Conservation (phyloP, 139 green algal genomes). For the Volvox reticuliferus region DNA sequence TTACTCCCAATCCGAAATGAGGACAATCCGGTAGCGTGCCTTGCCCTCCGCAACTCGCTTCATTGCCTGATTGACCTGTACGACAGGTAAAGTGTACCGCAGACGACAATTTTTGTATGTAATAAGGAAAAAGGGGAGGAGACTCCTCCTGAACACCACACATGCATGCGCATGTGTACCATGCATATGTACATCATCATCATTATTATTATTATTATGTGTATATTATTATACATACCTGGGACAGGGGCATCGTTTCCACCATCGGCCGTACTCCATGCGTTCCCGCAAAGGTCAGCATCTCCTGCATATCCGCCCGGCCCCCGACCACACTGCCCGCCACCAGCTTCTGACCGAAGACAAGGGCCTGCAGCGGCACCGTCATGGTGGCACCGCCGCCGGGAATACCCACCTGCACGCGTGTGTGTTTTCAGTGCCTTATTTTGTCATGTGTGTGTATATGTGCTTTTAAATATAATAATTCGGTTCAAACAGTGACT, state of each 20-base stretch:
- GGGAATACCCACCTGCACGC: constrained; percentile 60
- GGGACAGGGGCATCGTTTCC: constrained; percentile 50
- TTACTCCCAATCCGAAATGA: constrained; percentile 47
- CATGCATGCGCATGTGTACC: too few species aligned
- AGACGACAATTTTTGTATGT: too few species aligned
- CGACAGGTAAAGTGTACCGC: background rate
- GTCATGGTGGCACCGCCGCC: constrained; percentile 38
- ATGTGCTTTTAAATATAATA: too few species aligned
- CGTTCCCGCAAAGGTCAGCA: constrained; percentile 46
- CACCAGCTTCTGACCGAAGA: constrained; percentile 61
- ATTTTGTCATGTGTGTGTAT: too few species aligned
- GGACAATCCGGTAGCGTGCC: constrained; percentile 65
- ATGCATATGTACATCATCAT: too few species aligned
- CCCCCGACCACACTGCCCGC: constrained; percentile 62
- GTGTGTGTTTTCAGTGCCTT: too few species aligned
- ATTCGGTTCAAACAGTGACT: too few species aligned
- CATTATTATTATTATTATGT: too few species aligned
- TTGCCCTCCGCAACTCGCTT: constrained; percentile 56
- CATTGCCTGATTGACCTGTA: constrained; percentile 69
- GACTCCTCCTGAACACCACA: too few species aligned
- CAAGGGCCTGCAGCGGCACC: constrained; percentile 54
- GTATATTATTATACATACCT: too few species aligned
- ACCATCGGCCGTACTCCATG: constrained; percentile 53
- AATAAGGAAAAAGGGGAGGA: too few species aligned
- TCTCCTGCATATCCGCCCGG: constrained; percentile 59